phyloP scores from a whole-genome alignment of 495 filamentous ascomycete genomes.

The Astrothelium subdiscretum region DNA sequence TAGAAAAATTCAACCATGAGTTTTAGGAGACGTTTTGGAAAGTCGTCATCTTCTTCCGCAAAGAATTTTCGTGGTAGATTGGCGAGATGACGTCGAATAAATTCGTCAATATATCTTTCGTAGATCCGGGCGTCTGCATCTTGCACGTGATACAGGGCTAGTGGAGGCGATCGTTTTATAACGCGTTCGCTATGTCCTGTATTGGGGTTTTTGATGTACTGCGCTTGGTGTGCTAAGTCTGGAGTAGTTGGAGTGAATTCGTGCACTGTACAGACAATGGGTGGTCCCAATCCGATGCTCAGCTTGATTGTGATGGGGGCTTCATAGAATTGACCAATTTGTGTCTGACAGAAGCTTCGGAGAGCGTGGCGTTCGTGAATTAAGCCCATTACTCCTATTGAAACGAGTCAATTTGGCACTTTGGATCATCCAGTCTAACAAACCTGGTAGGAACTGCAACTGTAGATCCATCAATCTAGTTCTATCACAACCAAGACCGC shows the following conservation, averaged over 20 bases:
- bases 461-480: background rate
- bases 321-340: conserved; percentile 18
- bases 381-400: conserved; percentile 17
- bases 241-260: conserved; percentile 24
- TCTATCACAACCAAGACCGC: conserved; percentile 1
- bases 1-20: conserved; percentile 21
- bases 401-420: background rate
- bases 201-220: conserved; percentile 21
- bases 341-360: conserved; percentile 18
- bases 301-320: conserved; percentile 11
- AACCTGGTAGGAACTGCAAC: background rate
- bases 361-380: conserved; percentile 27
- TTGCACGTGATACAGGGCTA: conserved; percentile 26
- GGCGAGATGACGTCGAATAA: conserved; percentile 1
- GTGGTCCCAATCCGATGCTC: conserved; percentile 12
- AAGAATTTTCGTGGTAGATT: background rate
- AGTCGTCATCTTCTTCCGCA: conserved; percentile 23
- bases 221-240: conserved; percentile 20
- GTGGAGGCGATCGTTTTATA: conserved; percentile 24
- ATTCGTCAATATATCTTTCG: conserved; percentile 23
- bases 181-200: conserved; percentile 7
- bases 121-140: conserved; percentile 22
- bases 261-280: conserved; percentile 22
- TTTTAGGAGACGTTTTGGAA: conserved; percentile 21
- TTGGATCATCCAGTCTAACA: background rate